Conservation (phyloP, 2,329 filamentous ascomycete genomes). For the Colletotrichum trifolii region DNA sequence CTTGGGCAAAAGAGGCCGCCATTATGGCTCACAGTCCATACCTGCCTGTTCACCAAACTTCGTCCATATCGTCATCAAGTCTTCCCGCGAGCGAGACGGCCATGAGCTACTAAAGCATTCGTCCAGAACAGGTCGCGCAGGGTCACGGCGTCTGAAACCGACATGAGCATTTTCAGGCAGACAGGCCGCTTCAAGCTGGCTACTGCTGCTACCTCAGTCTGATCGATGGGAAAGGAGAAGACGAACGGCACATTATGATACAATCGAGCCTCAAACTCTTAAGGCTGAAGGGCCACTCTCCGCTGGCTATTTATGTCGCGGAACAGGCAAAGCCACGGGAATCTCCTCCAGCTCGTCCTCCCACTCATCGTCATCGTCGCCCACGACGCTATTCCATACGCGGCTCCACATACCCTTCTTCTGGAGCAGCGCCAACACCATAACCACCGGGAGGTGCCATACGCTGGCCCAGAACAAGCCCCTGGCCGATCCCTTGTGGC, state of each 20-base stretch:
- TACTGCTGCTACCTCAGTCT: too few species aligned
- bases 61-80: background rate
- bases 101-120: too few species aligned
- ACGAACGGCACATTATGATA: slow-evolving; percentile 17
- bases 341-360: slow-evolving; percentile 68
- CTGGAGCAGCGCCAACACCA: slow-evolving; percentile 90
- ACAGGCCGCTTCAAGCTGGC: too few species aligned
- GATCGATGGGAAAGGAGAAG: too few species aligned
- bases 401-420: slow-evolving; percentile 94
- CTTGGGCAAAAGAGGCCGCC: slow-evolving; percentile 12
- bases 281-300: background rate
- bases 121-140: too few species aligned
- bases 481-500: slow-evolving; percentile 82
- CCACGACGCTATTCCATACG: slow-evolving; percentile 77
- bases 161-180: too few species aligned
- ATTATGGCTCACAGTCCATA: background rate
- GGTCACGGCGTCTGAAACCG: too few species aligned
- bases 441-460: slow-evolving; percentile 90
- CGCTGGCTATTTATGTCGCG: slow-evolving; percentile 16
- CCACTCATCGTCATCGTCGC: slow-evolving; percentile 65
- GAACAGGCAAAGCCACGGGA: slow-evolving; percentile 35
- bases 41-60: too few species aligned
- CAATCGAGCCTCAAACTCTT: slow-evolving; percentile 6
- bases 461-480: slow-evolving; percentile 97
- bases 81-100: slow-evolving; percentile 9